phyloP scores from a whole-genome alignment of 768 basidiomycete genomes.

The Megacollybia marginata region DNA sequence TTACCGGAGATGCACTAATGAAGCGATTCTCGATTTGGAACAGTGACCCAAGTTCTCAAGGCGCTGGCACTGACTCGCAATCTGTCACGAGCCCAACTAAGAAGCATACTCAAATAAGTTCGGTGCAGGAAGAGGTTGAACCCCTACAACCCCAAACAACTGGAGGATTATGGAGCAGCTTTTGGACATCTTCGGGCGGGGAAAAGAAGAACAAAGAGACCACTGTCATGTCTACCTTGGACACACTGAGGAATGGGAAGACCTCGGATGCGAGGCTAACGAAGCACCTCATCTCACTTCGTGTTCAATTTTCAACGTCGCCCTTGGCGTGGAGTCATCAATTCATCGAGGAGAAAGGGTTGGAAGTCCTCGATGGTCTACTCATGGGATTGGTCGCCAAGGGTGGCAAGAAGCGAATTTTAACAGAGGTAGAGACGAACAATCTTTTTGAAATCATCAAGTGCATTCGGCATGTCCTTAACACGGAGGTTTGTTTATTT shows the following conservation, averaged over 20 bases:
- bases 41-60: constrained; percentile 34
- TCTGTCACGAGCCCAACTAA: constrained; percentile 25
- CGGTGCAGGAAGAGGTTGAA: constrained; percentile 23
- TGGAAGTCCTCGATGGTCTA: constrained; percentile 52
- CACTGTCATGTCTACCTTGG: constrained; percentile 57
- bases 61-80: constrained; percentile 23
- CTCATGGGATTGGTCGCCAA: constrained; percentile 60
- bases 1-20: constrained; percentile 69
- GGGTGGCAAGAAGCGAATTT: constrained; percentile 50
- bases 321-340: constrained; percentile 71
- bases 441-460: constrained; percentile 70
- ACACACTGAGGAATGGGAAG: constrained; percentile 49
- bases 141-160: constrained; percentile 59
- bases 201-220: constrained; percentile 30
- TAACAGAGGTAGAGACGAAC: constrained; percentile 59
- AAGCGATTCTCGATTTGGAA: constrained; percentile 64
- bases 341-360: constrained; percentile 67
- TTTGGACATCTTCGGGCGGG: constrained; percentile 68
- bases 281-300: constrained; percentile 74
- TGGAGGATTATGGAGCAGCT: constrained; percentile 69
- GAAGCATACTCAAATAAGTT: neutral
- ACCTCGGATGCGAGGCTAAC: constrained; percentile 51
- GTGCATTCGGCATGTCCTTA: constrained; percentile 75
- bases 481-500: constrained; percentile 61
- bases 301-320: constrained; percentile 82